Evolutionary conservation across 228 moss, liverwort and hornwort species (phyloP).

Genomic region (Sphagnum magellanicum): DNA sequence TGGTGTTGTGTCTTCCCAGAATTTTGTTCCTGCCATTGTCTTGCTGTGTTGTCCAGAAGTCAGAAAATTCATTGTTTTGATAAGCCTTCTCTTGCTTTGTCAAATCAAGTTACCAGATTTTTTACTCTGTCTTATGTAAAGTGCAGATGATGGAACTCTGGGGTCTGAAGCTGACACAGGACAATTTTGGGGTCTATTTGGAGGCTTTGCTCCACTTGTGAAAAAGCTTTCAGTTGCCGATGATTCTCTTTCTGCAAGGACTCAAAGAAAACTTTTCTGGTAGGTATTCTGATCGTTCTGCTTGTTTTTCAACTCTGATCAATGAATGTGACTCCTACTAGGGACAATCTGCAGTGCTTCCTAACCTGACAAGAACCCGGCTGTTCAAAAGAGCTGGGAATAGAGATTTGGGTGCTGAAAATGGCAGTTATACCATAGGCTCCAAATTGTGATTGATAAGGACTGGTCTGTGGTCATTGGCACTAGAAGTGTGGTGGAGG

Average conservation of each 20-base stretch:
- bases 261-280: slow-evolving; percentile 33
- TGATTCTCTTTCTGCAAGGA: slow-evolving; percentile 15
- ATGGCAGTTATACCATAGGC: background rate
- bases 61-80: no score
- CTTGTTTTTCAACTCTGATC: no score
- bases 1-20: background rate
- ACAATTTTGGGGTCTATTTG: slow-evolving; percentile 38
- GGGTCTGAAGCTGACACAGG: slow-evolving; percentile 33
- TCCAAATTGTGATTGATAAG: slow-evolving; percentile 19
- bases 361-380: background rate
- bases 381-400: background rate
- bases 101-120: slow-evolving; percentile 5
- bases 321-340: no score
- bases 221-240: slow-evolving; percentile 37
- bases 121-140: background rate
- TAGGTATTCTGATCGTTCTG: slow-evolving; percentile 5
- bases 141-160: slow-evolving; percentile 38
- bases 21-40: background rate
- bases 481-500: slow-evolving; percentile 60
- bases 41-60: background rate
- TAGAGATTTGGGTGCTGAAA: background rate
- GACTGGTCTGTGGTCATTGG: slow-evolving; percentile 20
- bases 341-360: background rate
- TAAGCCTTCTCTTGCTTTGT: background rate
- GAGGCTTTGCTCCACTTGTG: slow-evolving; percentile 36